Evolutionary conservation across 495 filamentous ascomycete genomes (phyloP), one percentile per base, ranked within the genome.

Genomic region (Thozetella sp.): DNA sequence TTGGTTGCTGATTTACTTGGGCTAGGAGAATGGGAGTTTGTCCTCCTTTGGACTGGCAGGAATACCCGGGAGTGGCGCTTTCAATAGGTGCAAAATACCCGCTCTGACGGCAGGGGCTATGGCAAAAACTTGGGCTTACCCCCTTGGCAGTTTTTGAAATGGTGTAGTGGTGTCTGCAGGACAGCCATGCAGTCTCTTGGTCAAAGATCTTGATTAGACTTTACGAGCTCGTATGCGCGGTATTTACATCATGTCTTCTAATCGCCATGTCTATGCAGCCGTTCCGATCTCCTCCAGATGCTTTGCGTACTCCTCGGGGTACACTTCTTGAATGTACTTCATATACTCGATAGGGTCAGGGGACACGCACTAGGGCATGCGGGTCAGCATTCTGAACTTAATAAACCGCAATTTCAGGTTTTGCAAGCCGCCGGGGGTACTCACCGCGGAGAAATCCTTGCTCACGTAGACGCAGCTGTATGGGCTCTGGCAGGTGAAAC

Each of bases 391-490:
- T n/a, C n/a, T n/a, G n/a, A n/a, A n/a, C n/a, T n/a, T n/a, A n/a
- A n/a, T n/a, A n/a, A n/a, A n/a, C n/a, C n/a, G n/a, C n/a, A n/a
- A n/a, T n/a, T n/a, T n/a, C n/a, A n/a, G n/a, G n/a, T n/a, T n/a
- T n/a, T n/a, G n/a, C n/a, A n/a, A n/a, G n/a, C n/a, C n/a, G n/a
- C n/a, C n/a, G n/a, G n/a, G n/a, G n/a, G n/a, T 37, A 48, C 43
- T 48, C n/a, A 48, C 43, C n/a, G 20, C 43, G 4, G 43, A 48
- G 43, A 48, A 48, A n/a, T 48, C 43, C 3, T 20, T 9, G 43
- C 43, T 48, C 10, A 48, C 43, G n/a, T 48, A 48, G 43, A 48
- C 43, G 43, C 43, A 48, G 43, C 43, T 48, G 43, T 48, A 48
- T 3, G 43, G 43, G 43, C 3, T 19, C n/a, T 48, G 43, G 43